Base-by-base conservation (phyloP, 2,329 filamentous ascomycete species). In the Pseudogymnoascus sp. region DNA sequence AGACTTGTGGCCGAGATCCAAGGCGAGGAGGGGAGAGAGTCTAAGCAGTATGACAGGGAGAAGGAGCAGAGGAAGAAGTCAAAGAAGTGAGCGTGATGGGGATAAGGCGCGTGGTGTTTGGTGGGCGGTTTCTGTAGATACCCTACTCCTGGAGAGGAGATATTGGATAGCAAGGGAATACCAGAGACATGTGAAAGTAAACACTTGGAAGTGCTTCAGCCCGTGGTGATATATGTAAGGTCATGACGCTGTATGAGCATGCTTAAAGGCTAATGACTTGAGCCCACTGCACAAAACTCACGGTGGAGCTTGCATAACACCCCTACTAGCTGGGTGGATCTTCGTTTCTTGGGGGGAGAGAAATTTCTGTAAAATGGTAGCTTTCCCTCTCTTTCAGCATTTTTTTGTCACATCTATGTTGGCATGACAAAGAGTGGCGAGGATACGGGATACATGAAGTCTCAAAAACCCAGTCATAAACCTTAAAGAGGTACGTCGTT, bases 1-100 rank as follows among this genome's bases (percentile, higher is more conserved):
- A 85, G 89, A 68, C 81, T 99, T 65, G 86, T 97, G 69, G 90
- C 93, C 8, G 93, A 97, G 82, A 97, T 99, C 71, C 93, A 99
- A 78, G 91, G 89, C 69, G 89, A 96, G 78, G 95, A 97, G 76
- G 93, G 93, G 1, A 80, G 82, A 64, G 93, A 95, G 76, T 82
- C 86, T 47, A 97, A 97, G 77, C 84, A 83, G 59, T 97, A 97
- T 82, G 93, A 96, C 77, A 83, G 88, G 71, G 91, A 96, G 81
- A 95, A 87, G 81, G 82, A 84, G 74, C 81, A 81, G 74, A 83
- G 92, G 75, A 91, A 91, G 76, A 80, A 82, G 74, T 82, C 83
- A 62, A 85, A 81, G 74, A 83, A 80, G 64, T 74, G 65, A 68
- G 38, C 21, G 11, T 5, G 29, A 33, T 14, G 8, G 29, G 29